Evolutionary conservation across 2,329 filamentous ascomycete genomes (phyloP), one percentile per base, ranked within the genome.

Genomic region (Diaporthe sp.): DNA sequence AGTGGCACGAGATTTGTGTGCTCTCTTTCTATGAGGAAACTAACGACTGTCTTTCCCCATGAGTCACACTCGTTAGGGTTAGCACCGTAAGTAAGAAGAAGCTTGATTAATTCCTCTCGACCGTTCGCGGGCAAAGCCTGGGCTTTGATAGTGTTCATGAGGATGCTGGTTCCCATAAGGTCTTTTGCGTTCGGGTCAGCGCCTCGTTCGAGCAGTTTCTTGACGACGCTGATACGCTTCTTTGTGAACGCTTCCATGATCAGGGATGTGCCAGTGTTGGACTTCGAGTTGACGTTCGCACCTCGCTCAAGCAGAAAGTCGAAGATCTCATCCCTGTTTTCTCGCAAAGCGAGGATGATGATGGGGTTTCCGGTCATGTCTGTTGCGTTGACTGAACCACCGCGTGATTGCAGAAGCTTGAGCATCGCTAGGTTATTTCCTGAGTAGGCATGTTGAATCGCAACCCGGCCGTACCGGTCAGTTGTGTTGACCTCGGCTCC

Each of bases 361-460:
- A 68, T 68, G n/a, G 65, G 34, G 17, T 12, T 37, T 12, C 65
- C 65, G 0, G 65, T 53, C 46, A 53, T 53, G n/a, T 68, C 65
- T 28, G 22, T 68, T 3, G 65, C 65, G 44, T 68, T 53, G 13
- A 68, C 65, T 3, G 31, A 53, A 3, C 65, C 65, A 4, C 65
- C 65, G 22, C 65, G 65, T 1, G 46, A 53, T n/a, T 68, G 65
- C 22, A 68, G 15, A 4, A 68, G 65, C 34, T 53, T 68, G 22
- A 68, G 22, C 65, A 68, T 53, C 13, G 31, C 46, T 1, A 68
- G 31, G 22, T 55, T 68, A 1, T 68, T 68, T n/a, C 19, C 22
- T 3, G 65, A 68, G 34, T 53, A 68, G 65, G 65, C 65, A n/a
- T 68, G 46, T n/a, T 68, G 65, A 28, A 68, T 37, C 2, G 65